Evolutionary conservation across 768 basidiomycete genomes (phyloP).

Genomic region (Podaxis pistillaris): DNA sequence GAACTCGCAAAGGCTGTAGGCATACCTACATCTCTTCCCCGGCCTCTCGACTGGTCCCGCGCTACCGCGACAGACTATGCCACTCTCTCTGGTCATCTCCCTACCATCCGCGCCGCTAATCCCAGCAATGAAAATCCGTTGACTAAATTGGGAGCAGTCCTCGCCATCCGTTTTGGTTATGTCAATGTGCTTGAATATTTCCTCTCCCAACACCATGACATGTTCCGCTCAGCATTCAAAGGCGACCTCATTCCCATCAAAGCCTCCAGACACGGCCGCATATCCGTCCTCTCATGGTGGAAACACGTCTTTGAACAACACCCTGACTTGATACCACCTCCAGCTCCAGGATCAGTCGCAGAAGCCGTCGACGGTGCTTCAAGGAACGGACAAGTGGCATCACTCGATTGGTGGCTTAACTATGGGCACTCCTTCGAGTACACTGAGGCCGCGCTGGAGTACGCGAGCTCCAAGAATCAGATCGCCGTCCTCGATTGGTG

Average conservation of each 20-base stretch:
- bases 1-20: constrained; percentile 78
- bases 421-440: constrained; percentile 70
- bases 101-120: constrained; percentile 58
- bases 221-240: constrained; percentile 65
- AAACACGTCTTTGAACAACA: constrained; percentile 61
- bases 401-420: constrained; percentile 79
- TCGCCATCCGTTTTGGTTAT: constrained; percentile 72
- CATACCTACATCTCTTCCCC: constrained; percentile 64
- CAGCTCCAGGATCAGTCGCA: constrained; percentile 51
- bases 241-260: constrained; percentile 72
- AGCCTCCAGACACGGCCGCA: constrained; percentile 75
- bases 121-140: constrained; percentile 55
- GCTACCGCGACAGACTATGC: constrained; percentile 70
- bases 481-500: constrained; percentile 84
- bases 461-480: constrained; percentile 76
- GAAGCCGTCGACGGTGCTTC: constrained; percentile 81
- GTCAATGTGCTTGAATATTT: constrained; percentile 75
- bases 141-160: constrained; percentile 65
- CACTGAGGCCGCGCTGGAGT: constrained; percentile 76
- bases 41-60: constrained; percentile 68
- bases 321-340: constrained; percentile 56
- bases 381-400: constrained; percentile 67
- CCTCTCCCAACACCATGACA: constrained; percentile 58
- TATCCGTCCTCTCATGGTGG: constrained; percentile 80
- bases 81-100: constrained; percentile 64